These are phyloP conservation scores for Crithidia bombi DNA, from an alignment of 208 protist species.

Conservation along the genomic window DNA sequence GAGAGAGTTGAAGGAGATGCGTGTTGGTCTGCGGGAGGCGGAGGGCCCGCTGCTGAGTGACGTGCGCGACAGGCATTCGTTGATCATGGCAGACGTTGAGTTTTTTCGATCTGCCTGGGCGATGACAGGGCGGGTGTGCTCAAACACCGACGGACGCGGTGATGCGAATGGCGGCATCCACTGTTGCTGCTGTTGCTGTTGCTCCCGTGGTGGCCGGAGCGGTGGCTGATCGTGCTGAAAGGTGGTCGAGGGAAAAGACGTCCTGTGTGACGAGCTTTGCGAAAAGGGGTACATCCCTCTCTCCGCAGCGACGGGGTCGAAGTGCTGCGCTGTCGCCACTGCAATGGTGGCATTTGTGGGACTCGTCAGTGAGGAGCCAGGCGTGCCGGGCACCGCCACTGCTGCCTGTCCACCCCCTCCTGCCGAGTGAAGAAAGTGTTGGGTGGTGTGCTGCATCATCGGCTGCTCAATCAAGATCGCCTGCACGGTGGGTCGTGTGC, in stretches of 20 bases:
- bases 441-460: background rate
- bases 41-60: background rate
- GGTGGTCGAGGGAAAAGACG: background rate
- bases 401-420: background rate
- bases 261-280: background rate
- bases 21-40: background rate
- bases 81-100: background rate
- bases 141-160: background rate
- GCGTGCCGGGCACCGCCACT: no score
- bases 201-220: background rate
- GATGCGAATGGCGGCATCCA: background rate
- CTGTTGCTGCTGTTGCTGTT: constrained; percentile 21
- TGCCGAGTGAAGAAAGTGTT: background rate
- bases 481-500: constrained; percentile 3
- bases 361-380: no score
- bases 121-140: background rate
- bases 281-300: background rate
- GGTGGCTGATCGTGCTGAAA: background rate
- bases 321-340: background rate
- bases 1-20: constrained; percentile 3
- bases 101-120: background rate
- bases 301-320: background rate
- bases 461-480: constrained; percentile 10
- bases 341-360: no score
- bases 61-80: background rate